Percentiles rank a stretch among this genome's conserved stretches.
These are phyloP conservation scores for Aspergillus puulaauensis DNA, from an alignment of 2,329 filamentous ascomycete species.

Conservation along the genomic window DNA sequence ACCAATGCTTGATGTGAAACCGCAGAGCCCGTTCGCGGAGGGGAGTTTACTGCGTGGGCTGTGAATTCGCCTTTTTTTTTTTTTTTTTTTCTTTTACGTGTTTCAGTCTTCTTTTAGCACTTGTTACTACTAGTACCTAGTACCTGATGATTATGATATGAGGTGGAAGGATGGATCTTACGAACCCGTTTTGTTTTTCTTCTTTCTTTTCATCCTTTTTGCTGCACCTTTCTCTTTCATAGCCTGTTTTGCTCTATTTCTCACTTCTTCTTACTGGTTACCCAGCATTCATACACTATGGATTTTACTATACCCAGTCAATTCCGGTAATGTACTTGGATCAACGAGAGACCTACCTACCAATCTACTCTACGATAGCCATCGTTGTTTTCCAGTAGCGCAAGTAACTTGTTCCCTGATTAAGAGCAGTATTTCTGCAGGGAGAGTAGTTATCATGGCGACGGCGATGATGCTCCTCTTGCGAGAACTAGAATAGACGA, in stretches of 20 bases:
- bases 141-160: not conserved
- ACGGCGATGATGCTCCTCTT: too few relatives aligned
- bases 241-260: not conserved
- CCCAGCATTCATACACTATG: not conserved
- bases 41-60: constrained; percentile 45
- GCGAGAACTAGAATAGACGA: too few relatives aligned
- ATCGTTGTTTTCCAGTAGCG: too few relatives aligned
- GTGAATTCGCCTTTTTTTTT: not conserved
- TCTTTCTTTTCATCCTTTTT: not conserved
- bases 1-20: constrained; percentile 45
- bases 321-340: not conserved
- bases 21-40: constrained; percentile 43
- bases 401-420: too few relatives aligned
- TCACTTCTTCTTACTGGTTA: not conserved
- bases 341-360: not conserved
- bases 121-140: not conserved
- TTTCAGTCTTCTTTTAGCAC: not conserved
- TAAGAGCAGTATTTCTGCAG: too few relatives aligned
- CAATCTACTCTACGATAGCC: not conserved
- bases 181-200: not conserved
- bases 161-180: not conserved
- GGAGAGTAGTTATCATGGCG: too few relatives aligned
- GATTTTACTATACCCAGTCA: not conserved
- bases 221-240: not conserved
- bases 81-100: not conserved